Evolutionary conservation across 2,329 filamentous ascomycete species (phyloP), one percentile per base, ranked within the genome.

Genomic region (Aspergillus sp.): DNA sequence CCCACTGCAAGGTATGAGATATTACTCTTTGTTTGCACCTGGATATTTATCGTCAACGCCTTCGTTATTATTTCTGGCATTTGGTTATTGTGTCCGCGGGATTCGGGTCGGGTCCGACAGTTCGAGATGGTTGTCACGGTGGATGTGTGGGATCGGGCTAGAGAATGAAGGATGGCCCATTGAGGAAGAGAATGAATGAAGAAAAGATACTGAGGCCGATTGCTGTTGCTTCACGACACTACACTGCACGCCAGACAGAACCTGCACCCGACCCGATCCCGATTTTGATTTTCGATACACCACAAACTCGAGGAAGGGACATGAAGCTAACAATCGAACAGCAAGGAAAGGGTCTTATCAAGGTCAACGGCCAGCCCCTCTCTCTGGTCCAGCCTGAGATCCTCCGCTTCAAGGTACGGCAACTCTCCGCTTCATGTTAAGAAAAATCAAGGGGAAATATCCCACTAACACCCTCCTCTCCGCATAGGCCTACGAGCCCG

Each of bases 281-380:
- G 30, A 39, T 13, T 22, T 40, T 42, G 13, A 51, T 40, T n/a
- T 24, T 30, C 33, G 15, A 22, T n/a, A 42, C 19, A 30, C 17
- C 15, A 22, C 19, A 6, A 6, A 45, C 17, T n/a, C 4, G 11
- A 49, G 17, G n/a, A 37, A 22, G 47, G 6, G 30, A 20, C 34
- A 34, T 19, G 20, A 42, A 11, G 27, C 45, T 57, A 56, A 67
- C 64, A 54, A 63, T 48, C 62, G 58, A 71, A 76, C 72, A 88
- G 86, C 81, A 86, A 78, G 88, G 88, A 77, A 89, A 89, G 80
- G 95, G 95, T 81, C 88, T 98, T 75, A 87, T 99, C 83, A 96
- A 96, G 86, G 95, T 97, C 83, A 99, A 98, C 86, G 95, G 95
- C 83, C 90, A 91, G 80, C 95, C 95, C 75, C 88, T 99, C 75